phyloP scores from a whole-genome alignment of 768 basidiomycete species.

The Mycena amicta region DNA sequence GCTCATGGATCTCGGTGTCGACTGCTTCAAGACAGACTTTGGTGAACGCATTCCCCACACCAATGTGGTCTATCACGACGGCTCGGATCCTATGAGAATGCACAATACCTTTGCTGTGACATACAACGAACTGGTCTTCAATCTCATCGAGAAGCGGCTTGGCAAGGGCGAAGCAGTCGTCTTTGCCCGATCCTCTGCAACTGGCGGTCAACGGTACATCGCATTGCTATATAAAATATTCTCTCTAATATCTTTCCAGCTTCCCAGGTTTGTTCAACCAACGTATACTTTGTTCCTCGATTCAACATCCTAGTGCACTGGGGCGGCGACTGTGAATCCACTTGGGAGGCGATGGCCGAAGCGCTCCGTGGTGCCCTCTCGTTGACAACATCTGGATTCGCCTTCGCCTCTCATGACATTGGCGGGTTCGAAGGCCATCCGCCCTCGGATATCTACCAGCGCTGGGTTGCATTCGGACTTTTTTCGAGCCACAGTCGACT shows the following conservation, averaged over 20 bases:
- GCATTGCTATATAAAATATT: not conserved
- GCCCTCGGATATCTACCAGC: constrained; percentile 68
- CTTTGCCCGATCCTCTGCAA: constrained; percentile 69
- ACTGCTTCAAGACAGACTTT: constrained; percentile 76
- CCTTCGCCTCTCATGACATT: constrained; percentile 74
- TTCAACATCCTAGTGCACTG: constrained; percentile 54
- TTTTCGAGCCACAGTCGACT: constrained; percentile 78
- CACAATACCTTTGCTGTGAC: constrained; percentile 73
- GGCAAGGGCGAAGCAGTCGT: constrained; percentile 69
- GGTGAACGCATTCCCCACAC: constrained; percentile 76
- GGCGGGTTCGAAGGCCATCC: constrained; percentile 80
- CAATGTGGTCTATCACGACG: constrained; percentile 62
- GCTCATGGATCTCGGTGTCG: constrained; percentile 58
- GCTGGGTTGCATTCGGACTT: constrained; percentile 77
- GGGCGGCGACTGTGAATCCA: constrained; percentile 79
- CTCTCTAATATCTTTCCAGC: not conserved
- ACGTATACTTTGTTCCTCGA: not conserved
- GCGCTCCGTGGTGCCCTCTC: constrained; percentile 68
- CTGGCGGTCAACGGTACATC: constrained; percentile 64
- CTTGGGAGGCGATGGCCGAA: constrained; percentile 80
- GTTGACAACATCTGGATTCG: constrained; percentile 68
- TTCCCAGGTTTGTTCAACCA: constrained; percentile 5
- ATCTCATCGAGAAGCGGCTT: constrained; percentile 55
- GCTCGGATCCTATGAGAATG: constrained; percentile 67
- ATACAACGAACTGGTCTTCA: constrained; percentile 74